Evolutionary conservation across 2,329 filamentous ascomycete genomes (phyloP).

Genomic region (Aulographum hederae): DNA sequence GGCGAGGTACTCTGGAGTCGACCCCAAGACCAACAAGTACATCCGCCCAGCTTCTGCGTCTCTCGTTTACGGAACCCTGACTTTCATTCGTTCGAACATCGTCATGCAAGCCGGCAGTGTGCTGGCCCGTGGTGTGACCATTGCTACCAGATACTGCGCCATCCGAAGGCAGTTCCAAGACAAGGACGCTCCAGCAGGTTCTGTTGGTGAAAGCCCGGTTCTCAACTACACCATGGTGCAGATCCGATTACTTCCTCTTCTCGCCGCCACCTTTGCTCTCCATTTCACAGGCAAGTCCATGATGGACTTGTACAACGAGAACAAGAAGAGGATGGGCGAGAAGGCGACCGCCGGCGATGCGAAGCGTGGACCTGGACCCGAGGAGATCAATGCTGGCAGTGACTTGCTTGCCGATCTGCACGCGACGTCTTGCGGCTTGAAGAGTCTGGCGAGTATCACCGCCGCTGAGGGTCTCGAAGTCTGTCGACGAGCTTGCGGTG

Average conservation of each 20-base stretch:
- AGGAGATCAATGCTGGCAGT: too few relatives aligned
- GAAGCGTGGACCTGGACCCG: constrained; percentile 40
- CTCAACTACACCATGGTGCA: constrained; percentile 72
- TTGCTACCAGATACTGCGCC: constrained; percentile 56
- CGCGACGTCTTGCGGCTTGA: constrained; percentile 58
- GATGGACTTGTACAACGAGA: constrained; percentile 56
- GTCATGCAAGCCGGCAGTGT: constrained; percentile 55
- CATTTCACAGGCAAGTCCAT: constrained; percentile 64
- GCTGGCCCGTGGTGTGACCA: constrained; percentile 58
- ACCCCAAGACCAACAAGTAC: constrained; percentile 51
- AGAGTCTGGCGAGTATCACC: constrained; percentile 52
- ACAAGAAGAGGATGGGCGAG: constrained; percentile 46
- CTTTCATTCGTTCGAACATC: constrained; percentile 56
- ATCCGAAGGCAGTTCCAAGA: constrained; percentile 66
- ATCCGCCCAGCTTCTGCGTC: constrained; percentile 46
- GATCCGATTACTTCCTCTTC: constrained; percentile 49
- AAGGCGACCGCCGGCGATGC: constrained; percentile 10
- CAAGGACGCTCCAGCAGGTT: constrained; percentile 40
- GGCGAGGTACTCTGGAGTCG: constrained; percentile 39
- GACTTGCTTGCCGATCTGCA: constrained; percentile 56
- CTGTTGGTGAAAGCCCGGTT: constrained; percentile 51
- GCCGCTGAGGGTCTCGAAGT: constrained; percentile 59
- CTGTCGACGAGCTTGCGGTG: constrained; percentile 57
- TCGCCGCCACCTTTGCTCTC: constrained; percentile 59
- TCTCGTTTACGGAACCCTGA: constrained; percentile 58